Conservation (phyloP, 2,329 filamentous ascomycete species). For the Exophiala dermatitidis region DNA sequence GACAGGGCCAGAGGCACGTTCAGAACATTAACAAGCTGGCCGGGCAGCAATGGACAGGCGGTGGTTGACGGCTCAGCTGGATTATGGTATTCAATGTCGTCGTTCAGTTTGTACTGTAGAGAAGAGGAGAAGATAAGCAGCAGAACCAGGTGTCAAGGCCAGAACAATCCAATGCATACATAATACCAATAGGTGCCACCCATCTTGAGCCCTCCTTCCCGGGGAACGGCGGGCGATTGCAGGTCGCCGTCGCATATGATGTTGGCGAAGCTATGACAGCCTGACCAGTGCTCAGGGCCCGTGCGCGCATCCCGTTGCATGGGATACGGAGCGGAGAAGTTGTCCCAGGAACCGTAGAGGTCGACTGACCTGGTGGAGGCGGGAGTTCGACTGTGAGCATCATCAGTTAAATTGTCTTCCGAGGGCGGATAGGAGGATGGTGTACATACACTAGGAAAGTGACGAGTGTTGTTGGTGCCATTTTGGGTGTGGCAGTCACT, state of each 20-base stretch:
- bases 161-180: conserved; percentile 48
- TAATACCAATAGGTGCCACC: conserved; percentile 94
- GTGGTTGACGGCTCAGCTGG: conserved; percentile 65
- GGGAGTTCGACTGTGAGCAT: conserved; percentile 30
- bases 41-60: conserved; percentile 76
- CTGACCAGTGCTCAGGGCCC: conserved; percentile 72
- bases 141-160: not conserved
- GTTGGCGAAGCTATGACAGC: conserved; percentile 77
- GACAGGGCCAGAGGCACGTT: conserved; percentile 65
- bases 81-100: conserved; percentile 69
- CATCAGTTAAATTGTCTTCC: conserved; percentile 21
- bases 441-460: conserved; percentile 31
- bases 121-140: conserved; percentile 29
- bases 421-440: not conserved
- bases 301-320: conserved; percentile 75
- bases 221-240: conserved; percentile 44
- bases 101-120: conserved; percentile 73
- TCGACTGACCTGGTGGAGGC: conserved; percentile 55
- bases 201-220: conserved; percentile 80
- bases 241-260: conserved; percentile 72
- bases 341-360: conserved; percentile 90
- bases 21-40: conserved; percentile 78
- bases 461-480: conserved; percentile 29
- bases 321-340: conserved; percentile 69
- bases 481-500: conserved; percentile 8